A percentile compares a stretch with the other conserved stretches of the same genome.
Evolutionary conservation across 140 eudicot species (phyloP).

Genomic region (Ambrosia hybrid): DNA sequence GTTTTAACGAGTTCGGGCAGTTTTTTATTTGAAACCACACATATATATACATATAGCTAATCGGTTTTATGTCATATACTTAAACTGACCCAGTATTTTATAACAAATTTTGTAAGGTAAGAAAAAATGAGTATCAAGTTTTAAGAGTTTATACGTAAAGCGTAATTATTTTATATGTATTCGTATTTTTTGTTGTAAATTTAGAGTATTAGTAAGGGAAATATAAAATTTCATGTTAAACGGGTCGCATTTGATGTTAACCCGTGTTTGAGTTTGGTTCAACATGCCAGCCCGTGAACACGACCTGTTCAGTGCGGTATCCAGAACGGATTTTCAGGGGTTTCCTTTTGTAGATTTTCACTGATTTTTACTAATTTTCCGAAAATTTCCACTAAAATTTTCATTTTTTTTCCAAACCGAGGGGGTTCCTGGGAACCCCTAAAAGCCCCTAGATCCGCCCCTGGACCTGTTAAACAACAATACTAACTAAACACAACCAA

Average conservation of each 20-base stretch:
- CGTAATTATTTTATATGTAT: not conserved
- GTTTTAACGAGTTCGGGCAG: no score
- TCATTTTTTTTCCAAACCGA: no score
- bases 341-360: no score
- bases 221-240: not conserved
- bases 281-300: not conserved
- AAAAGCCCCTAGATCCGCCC: no score
- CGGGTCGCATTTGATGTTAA: not conserved
- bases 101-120: not conserved
- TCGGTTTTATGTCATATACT: not conserved
- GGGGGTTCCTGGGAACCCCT: no score
- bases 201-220: not conserved
- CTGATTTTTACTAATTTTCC: no score
- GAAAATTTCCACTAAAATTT: no score
- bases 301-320: no score
- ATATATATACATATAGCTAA: not conserved
- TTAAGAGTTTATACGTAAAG: not conserved
- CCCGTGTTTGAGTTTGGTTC: not conserved
- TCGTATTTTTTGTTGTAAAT: not conserved
- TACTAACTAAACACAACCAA: not conserved
- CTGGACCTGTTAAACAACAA: not conserved
- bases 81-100: not conserved
- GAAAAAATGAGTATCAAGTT: not conserved
- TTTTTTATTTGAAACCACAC: no score
- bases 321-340: no score